Evolutionary conservation across 1,139 yeast species (phyloP).

Genomic region (Yamadazyma diospyri): DNA sequence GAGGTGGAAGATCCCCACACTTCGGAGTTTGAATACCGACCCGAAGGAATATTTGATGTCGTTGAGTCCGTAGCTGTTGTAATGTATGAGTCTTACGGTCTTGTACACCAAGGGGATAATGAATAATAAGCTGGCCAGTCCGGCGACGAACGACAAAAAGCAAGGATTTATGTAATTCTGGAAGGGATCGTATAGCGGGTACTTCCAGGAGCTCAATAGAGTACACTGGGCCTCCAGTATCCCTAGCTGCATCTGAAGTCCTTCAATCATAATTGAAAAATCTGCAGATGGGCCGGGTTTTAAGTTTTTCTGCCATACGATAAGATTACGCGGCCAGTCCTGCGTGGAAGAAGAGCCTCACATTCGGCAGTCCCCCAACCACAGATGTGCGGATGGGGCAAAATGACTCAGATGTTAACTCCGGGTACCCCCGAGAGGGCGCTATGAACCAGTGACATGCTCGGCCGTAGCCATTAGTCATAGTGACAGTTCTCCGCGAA

Average conservation of each 20-base stretch:
- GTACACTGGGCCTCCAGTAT: conserved; percentile 4
- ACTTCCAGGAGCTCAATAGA: conserved; percentile 11
- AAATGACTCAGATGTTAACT: too few species aligned
- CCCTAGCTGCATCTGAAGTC: conserved; percentile 1
- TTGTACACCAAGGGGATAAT: conserved; percentile 16
- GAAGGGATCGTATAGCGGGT: conserved; percentile 22
- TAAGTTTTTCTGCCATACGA: too few species aligned
- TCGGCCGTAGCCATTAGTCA: too few species aligned
- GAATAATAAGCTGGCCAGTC: conserved; percentile 7
- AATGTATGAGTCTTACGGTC: conserved; percentile 14
- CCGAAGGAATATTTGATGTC: conserved; percentile 30
- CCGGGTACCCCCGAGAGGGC: too few species aligned
- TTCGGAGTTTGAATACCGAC: conserved; percentile 20
- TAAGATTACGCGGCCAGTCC: too few species aligned
- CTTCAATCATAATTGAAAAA: not conserved
- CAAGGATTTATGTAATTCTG: conserved; percentile 32
- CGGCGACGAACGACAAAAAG: conserved; percentile 23
- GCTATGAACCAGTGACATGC: too few species aligned
- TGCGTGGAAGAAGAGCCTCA: too few species aligned
- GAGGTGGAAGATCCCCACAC: conserved; percentile 27
- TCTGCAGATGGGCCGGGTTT: too few species aligned
- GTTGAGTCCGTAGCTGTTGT: conserved; percentile 25
- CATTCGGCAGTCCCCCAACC: too few species aligned
- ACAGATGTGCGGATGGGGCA: too few species aligned
- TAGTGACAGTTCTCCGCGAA: too few species aligned